These are phyloP conservation scores for Fusarium goolgardi DNA, from an alignment of 2,329 filamentous ascomycete genomes.

Conservation along the genomic window DNA sequence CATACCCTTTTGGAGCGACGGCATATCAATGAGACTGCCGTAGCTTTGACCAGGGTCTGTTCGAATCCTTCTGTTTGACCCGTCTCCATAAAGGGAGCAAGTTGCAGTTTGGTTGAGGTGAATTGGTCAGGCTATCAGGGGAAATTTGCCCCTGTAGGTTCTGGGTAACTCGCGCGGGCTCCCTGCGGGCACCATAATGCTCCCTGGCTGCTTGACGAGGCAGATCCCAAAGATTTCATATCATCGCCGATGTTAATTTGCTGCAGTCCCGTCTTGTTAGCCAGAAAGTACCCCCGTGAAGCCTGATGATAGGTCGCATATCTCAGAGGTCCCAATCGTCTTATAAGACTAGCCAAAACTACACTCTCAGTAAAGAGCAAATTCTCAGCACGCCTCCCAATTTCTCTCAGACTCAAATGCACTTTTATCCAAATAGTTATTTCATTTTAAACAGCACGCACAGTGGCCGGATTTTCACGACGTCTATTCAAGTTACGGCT, in stretches of 20 bases:
- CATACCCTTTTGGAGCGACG: not conserved
- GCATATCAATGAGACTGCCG: not conserved
- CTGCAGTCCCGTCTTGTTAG: accelerated
- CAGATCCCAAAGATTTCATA: not conserved
- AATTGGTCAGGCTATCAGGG: not conserved
- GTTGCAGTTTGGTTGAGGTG: not conserved
- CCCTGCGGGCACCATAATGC: not conserved
- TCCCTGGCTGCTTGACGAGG: not conserved
- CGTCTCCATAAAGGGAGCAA: not conserved
- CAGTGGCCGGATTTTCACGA: not conserved
- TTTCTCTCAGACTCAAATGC: not conserved
- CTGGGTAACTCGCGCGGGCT: too few relatives aligned
- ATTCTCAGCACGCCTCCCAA: not conserved
- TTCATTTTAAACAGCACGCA: not conserved
- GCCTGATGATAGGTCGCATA: too few relatives aligned
- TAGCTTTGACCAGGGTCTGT: not conserved
- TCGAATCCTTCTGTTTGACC: not conserved
- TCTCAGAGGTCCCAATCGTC: not conserved
- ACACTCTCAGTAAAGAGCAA: not conserved
- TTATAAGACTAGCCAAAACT: not conserved
- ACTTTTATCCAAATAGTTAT: constrained; percentile 1
- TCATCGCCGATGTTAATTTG: accelerated
- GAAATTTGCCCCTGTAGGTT: not conserved
- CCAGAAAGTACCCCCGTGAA: not conserved
- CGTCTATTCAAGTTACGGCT: not conserved